Conservation (phyloP, 1,139 yeast genomes). For the Zygoascus sp. region DNA sequence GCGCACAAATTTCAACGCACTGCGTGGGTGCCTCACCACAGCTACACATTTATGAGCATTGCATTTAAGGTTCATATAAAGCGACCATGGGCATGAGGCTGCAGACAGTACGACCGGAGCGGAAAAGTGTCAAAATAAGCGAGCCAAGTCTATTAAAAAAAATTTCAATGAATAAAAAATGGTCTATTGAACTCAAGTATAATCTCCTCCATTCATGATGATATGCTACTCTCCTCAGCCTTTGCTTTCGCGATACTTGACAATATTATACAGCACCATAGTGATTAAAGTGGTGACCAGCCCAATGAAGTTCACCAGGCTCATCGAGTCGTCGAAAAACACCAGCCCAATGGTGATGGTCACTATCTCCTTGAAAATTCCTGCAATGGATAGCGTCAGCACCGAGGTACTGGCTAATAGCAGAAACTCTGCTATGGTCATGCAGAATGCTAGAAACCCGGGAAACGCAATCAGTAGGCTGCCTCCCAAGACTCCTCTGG, state of each 20-base stretch:
- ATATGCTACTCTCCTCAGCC: too few relatives aligned
- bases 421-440: conserved; percentile 87
- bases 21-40: too few relatives aligned
- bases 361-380: conserved; percentile 84
- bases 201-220: too few relatives aligned
- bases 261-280: conserved; percentile 58
- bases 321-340: conserved; percentile 69
- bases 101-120: too few relatives aligned
- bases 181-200: too few relatives aligned
- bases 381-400: conserved; percentile 81
- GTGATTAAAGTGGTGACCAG: conserved; percentile 69
- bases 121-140: neutral
- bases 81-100: too few relatives aligned
- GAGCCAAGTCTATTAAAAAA: too few relatives aligned
- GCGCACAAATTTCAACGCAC: neutral
- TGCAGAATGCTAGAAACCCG: conserved; percentile 79
- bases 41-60: too few relatives aligned
- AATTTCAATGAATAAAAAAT: too few relatives aligned
- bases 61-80: too few relatives aligned
- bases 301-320: conserved; percentile 68
- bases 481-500: conserved; percentile 53
- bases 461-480: conserved; percentile 64
- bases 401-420: conserved; percentile 71
- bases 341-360: conserved; percentile 70
- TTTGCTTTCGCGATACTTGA: conserved; percentile 6